phyloP scores from a whole-genome alignment of 495 filamentous ascomycete genomes.

The Pyrenopolyporus hunteri region DNA sequence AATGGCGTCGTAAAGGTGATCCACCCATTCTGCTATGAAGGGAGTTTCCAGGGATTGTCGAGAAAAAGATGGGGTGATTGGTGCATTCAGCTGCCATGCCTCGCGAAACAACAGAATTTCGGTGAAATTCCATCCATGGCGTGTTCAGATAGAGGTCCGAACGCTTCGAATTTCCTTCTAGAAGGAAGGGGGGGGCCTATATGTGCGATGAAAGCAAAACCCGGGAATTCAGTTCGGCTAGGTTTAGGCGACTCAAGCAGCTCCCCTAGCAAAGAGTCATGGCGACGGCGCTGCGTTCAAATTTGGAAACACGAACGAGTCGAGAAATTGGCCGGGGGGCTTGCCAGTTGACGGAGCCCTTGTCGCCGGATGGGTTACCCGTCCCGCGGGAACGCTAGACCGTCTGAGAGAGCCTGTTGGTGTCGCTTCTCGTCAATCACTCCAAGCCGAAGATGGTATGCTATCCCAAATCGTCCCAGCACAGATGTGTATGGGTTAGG shows the following conservation, averaged over 20 bases:
- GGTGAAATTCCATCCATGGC: constrained; percentile 20
- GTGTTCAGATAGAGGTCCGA: neutral
- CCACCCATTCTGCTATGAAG: constrained; percentile 26
- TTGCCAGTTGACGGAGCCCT: constrained; percentile 14
- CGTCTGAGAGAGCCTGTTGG: constrained; percentile 28
- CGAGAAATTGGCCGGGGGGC: constrained; percentile 13
- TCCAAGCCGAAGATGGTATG: constrained; percentile 12
- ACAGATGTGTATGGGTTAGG: constrained; percentile 19
- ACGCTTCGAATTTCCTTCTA: constrained; percentile 32
- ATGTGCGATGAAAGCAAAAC: neutral
- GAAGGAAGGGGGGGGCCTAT: constrained; percentile 7
- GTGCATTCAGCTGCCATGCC: neutral
- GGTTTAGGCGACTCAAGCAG: neutral
- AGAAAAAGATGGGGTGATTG: constrained; percentile 1
- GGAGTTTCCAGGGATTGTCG: constrained; percentile 20
- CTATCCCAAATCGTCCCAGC: constrained; percentile 18
- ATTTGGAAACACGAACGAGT: constrained; percentile 21
- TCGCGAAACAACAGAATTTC: constrained; percentile 19
- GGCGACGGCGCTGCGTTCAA: constrained; percentile 7
- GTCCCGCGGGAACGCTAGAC: constrained; percentile 21
- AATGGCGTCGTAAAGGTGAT: constrained; percentile 14
- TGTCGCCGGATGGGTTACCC: constrained; percentile 34
- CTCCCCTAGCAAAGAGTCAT: constrained; percentile 6
- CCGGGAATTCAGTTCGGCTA: constrained; percentile 10
- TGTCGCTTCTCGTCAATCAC: constrained; percentile 19